Evolutionary conservation across 169 alveolate genomes (phyloP).

Genomic region (Plasmodium ovale): DNA sequence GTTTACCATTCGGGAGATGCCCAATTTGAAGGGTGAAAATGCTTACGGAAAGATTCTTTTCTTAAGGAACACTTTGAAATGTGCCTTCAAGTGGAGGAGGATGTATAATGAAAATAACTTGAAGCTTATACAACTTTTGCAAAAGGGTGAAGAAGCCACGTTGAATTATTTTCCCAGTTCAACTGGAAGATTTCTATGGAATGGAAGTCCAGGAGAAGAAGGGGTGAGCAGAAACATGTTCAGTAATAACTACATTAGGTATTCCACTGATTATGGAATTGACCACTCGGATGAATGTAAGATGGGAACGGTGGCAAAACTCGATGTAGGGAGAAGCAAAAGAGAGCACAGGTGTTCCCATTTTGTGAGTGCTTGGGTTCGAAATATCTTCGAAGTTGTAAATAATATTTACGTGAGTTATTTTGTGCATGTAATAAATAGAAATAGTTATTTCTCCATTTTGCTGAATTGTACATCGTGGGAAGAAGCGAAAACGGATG

Average conservation of each 20-base stretch:
- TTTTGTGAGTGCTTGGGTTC: constrained; percentile 40
- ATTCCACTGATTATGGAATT: too few species aligned
- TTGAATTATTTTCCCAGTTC: too few species aligned
- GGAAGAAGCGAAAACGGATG: background rate
- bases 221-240: too few species aligned
- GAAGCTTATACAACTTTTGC: constrained; percentile 9
- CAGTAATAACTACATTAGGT: too few species aligned
- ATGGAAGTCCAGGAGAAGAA: too few species aligned
- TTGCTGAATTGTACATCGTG: background rate
- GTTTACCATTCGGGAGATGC: constrained; percentile 13
- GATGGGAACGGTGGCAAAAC: too few species aligned
- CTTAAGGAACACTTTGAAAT: constrained; percentile 9
- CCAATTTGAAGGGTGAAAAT: background rate
- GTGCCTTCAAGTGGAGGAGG: background rate
- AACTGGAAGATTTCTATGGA: too few species aligned
- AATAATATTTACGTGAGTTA: constrained; percentile 65
- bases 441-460: constrained; percentile 4
- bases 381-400: constrained; percentile 62
- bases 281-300: too few species aligned
- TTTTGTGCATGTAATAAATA: constrained; percentile 28
- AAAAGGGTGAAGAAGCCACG: too few species aligned
- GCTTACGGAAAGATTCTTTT: constrained; percentile 6
- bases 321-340: background rate
- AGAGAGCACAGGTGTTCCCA: background rate
- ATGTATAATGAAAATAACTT: background rate